Evolutionary conservation across 2,329 filamentous ascomycete species (phyloP).

Genomic region (Fusarium sublunatum): DNA sequence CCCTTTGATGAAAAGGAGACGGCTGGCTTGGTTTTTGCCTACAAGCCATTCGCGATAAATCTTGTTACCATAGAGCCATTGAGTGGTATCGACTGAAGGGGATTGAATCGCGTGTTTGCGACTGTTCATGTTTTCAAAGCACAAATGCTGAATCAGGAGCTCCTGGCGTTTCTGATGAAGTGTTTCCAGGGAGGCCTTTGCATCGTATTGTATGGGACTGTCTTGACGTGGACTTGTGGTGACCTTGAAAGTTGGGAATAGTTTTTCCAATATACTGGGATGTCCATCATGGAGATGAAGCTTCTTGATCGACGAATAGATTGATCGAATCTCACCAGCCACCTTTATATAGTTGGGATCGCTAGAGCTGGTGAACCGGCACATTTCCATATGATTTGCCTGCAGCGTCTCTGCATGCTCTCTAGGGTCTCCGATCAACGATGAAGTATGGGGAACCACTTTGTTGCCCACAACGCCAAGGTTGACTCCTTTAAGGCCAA

Average conservation of each 20-base stretch:
- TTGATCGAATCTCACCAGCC: slow-evolving; percentile 3
- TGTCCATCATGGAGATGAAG: background rate
- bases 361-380: background rate
- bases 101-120: background rate
- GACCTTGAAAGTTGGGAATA: no score
- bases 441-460: slow-evolving; percentile 28
- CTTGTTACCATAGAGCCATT: slow-evolving; percentile 9
- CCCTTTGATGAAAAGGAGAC: slow-evolving; percentile 17
- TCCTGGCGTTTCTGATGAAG: background rate
- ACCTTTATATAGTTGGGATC: slow-evolving; percentile 34
- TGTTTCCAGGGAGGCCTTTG: no score
- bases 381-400: slow-evolving; percentile 29
- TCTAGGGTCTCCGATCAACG: slow-evolving; percentile 11
- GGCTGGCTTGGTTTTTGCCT: accelerated
- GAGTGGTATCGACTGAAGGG: background rate
- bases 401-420: slow-evolving; percentile 31
- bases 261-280: no score
- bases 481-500: slow-evolving; percentile 4
- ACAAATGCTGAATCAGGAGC: background rate
- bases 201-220: no score
- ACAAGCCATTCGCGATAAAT: slow-evolving; percentile 13
- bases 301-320: slow-evolving; percentile 1
- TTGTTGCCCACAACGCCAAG: slow-evolving; percentile 21
- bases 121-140: slow-evolving; percentile 13
- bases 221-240: background rate